Percentiles rank a stretch among this genome's conserved stretches.
Evolutionary conservation across 2,329 filamentous ascomycete genomes (phyloP).

Genomic region (Curvularia hawaiiensis): DNA sequence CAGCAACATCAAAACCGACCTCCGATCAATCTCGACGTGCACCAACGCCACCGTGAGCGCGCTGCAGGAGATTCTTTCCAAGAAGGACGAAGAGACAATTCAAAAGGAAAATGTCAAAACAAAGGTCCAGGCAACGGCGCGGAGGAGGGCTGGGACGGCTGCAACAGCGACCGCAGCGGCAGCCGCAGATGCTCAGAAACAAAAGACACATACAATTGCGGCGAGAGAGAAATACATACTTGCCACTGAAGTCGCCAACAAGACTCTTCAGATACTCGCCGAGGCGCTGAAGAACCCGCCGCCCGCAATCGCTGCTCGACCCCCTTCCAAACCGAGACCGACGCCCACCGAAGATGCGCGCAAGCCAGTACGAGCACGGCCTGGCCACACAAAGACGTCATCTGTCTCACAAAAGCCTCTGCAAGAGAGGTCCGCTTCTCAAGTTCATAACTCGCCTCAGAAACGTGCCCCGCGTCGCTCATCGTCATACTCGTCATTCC

Average conservation of each 20-base stretch:
- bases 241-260: slow-evolving; percentile 76
- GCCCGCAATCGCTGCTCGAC: slow-evolving; percentile 14
- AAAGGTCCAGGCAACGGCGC: slow-evolving; percentile 32
- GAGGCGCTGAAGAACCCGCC: slow-evolving; percentile 64
- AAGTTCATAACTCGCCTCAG: slow-evolving; percentile 61
- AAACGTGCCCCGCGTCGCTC: slow-evolving; percentile 45
- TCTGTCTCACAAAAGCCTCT: slow-evolving; percentile 63
- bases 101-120: slow-evolving; percentile 41
- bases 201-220: slow-evolving; percentile 48
- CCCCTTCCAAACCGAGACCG: slow-evolving; percentile 28
- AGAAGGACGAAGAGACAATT: slow-evolving; percentile 39
- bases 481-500: slow-evolving; percentile 43
- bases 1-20: slow-evolving; percentile 55
- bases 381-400: slow-evolving; percentile 22
- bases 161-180: slow-evolving; percentile 26
- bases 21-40: slow-evolving; percentile 56
- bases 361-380: slow-evolving; percentile 26
- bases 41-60: slow-evolving; percentile 52
- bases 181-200: slow-evolving; percentile 46
- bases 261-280: slow-evolving; percentile 69
- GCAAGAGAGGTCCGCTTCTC: slow-evolving; percentile 65
- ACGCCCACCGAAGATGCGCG: slow-evolving; percentile 34
- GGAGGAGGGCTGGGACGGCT: slow-evolving; percentile 39
- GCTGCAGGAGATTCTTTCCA: slow-evolving; percentile 53
- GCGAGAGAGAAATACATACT: slow-evolving; percentile 68